phyloP scores from a whole-genome alignment of 768 basidiomycete genomes.

The Leucosporidium creatinivorum region DNA sequence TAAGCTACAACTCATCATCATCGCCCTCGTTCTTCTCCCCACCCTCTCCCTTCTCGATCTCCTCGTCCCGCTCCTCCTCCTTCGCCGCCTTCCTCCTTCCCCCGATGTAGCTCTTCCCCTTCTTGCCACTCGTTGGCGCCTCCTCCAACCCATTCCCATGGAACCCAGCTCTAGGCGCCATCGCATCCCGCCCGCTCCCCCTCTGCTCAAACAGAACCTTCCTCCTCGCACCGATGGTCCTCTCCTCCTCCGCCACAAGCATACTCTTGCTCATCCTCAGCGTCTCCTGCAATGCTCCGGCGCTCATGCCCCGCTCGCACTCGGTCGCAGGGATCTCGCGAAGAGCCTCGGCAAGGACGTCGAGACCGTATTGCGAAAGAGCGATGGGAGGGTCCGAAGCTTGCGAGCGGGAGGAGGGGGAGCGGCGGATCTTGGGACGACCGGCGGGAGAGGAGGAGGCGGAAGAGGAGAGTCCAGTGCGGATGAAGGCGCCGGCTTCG shows the following conservation, averaged over 20 bases:
- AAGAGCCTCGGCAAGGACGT: not conserved
- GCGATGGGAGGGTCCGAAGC: not conserved
- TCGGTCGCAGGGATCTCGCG: not conserved
- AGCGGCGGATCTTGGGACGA: not conserved
- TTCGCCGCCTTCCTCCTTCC: not conserved
- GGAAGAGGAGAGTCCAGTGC: not conserved
- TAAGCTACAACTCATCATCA: not conserved
- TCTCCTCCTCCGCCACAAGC: not conserved
- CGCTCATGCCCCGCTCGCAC: not conserved
- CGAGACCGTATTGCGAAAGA: not conserved
- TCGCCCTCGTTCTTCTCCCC: not conserved
- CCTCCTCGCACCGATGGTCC: not conserved
- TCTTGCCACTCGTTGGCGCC: not conserved
- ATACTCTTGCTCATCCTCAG: not conserved
- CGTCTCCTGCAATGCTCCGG: constrained; percentile 4
- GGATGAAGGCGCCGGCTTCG: constrained; percentile 3
- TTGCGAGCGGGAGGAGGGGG: not conserved
- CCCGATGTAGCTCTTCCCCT: not conserved
- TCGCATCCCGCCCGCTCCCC: not conserved
- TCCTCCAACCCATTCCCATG: not conserved
- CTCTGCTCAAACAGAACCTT: not conserved
- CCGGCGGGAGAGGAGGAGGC: not conserved
- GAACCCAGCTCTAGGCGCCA: constrained; percentile 3
- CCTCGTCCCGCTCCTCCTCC: not conserved
- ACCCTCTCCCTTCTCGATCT: no score